A percentile compares a stretch with the other conserved stretches of the same genome.
These are phyloP conservation scores for Globisporangium cylindrosporum DNA, from an alignment of 352 stramenopile species.

Conservation along the genomic window DNA sequence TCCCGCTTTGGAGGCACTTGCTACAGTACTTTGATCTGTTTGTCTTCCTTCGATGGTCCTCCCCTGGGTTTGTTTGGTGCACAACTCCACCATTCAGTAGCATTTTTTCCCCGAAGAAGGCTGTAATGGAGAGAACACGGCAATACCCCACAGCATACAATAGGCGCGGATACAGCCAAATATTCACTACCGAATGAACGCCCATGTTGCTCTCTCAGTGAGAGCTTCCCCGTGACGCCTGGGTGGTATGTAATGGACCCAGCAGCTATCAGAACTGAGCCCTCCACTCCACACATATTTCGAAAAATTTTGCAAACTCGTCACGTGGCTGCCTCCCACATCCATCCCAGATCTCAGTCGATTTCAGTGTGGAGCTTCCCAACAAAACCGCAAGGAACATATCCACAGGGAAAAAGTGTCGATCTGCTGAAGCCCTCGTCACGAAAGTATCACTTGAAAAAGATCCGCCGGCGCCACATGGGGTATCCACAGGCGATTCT, in stretches of 20 bases:
- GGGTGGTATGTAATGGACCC: neutral
- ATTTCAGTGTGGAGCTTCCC: slow-evolving; percentile 2
- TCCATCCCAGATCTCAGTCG: slow-evolving; percentile 2
- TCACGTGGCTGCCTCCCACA: neutral
- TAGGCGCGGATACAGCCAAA: neutral
- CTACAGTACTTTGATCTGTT: neutral
- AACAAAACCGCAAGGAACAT: neutral
- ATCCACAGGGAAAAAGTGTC: neutral
- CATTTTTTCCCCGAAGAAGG: neutral
- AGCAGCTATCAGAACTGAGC: neutral
- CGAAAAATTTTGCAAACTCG: neutral
- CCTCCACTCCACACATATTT: neutral
- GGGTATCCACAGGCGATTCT: neutral
- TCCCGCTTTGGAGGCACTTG: neutral
- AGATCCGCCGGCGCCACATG: neutral
- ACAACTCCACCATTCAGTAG: neutral
- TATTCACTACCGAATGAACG: neutral
- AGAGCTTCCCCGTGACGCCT: neutral
- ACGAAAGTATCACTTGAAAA: slow-evolving; percentile 7
- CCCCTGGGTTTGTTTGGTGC: neutral
- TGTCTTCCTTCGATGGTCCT: neutral
- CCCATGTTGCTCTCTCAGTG: neutral
- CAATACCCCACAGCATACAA: neutral
- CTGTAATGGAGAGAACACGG: neutral
- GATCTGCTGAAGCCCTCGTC: slow-evolving; percentile 9